Percentiles rank a stretch among this genome's conserved stretches.
phyloP scores from a whole-genome alignment of 805 yeast species.

The Cyberlindnera bimundalis region DNA sequence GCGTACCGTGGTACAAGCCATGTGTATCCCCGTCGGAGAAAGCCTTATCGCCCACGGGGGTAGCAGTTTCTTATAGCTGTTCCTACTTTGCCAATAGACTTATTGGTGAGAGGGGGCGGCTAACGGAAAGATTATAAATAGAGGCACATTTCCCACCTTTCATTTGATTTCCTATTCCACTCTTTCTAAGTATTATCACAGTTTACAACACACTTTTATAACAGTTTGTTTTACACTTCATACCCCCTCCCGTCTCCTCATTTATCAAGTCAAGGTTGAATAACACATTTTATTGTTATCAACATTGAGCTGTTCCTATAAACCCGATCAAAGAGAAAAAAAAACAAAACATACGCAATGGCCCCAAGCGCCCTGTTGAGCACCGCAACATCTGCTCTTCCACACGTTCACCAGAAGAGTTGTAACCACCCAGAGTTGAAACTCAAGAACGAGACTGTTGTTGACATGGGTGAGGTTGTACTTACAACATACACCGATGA shows the following conservation, averaged over 20 bases:
- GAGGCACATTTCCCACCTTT: constrained; percentile 1
- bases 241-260: no score
- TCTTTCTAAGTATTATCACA: no score
- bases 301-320: no score
- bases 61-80: background rate
- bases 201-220: no score
- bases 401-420: constrained; percentile 9
- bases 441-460: constrained; percentile 20
- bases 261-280: no score
- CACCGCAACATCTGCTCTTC: constrained; percentile 4
- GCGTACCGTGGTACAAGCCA: background rate
- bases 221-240: no score
- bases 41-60: constrained; percentile 13
- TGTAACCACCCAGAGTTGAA: constrained; percentile 17
- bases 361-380: constrained; percentile 27
- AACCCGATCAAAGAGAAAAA: background rate
- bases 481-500: constrained; percentile 55
- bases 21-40: constrained; percentile 8
- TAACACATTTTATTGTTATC: no score
- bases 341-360: constrained; percentile 15
- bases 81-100: background rate
- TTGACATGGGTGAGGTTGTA: constrained; percentile 31
- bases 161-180: no score
- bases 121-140: background rate
- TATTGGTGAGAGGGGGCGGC: background rate